Evolutionary conservation across 805 yeast species (phyloP), one percentile per base, ranked within the genome.

Genomic region (Saccharomyces jurei): DNA sequence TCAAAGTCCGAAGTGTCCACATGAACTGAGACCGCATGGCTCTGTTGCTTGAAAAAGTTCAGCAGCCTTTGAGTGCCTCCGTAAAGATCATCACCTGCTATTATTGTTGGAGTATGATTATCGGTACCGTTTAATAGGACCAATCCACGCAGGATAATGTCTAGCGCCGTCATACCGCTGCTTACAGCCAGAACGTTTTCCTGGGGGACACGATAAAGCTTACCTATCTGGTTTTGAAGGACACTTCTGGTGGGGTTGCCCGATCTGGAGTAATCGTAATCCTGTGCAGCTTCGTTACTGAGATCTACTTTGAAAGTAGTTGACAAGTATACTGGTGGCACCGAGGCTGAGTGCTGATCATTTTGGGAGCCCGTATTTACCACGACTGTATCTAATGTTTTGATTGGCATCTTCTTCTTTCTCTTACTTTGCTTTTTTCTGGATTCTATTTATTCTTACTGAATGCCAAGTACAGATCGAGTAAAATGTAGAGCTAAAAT

Each of bases 11-110:
- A 86, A 28, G 97, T 90, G 69, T 91, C 97, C 54, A 84, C 81
- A 67, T 91, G 96, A 54, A 76, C 75, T 26, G 89, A 86, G 28
- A 77, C 77, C 54, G 89, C 75, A 58, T 82, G 84, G 22, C 83
- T 84, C 65, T 81, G 82, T 48, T 77, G 77, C 63, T 81, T 75
- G 63, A 89, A 71, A 65, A 83, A 88, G 11, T 89, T 86, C 61
- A 91, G 79, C 60, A 91, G 77, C 63, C 98, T 79, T 71, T 91
- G 87, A 32, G 96, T 86, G 32, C 98, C 98, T 52, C 98, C 98
- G 67, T 91, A 91, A 58, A 91, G 78, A 67, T 91, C 98, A 68
- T 88, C 94, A 52, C 98, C 98, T 4, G 97, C 96, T 60, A 91
- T 81, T 32, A 91, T 91, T 69, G 88, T 89, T 1, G 96, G 92